phyloP scores from a whole-genome alignment of 116 monocot genomes.

The Iris pallida region DNA sequence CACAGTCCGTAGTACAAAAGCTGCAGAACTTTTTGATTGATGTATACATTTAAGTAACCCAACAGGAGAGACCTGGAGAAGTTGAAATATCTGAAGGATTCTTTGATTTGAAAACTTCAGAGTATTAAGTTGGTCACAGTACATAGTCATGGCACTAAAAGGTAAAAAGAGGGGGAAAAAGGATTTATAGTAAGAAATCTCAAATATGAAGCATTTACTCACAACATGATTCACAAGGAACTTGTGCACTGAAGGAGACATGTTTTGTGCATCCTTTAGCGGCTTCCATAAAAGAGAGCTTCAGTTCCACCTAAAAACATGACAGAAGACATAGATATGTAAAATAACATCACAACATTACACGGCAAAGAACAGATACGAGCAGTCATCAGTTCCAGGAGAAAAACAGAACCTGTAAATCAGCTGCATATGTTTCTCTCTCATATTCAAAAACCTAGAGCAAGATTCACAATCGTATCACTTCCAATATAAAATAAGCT shows the following conservation, averaged over 20 bases:
- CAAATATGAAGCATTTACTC: constrained; percentile 25
- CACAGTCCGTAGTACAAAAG: too few species aligned
- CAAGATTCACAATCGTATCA: constrained; percentile 11
- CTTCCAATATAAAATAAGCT: constrained; percentile 4
- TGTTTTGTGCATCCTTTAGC: constrained; percentile 71
- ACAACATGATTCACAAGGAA: constrained; percentile 83
- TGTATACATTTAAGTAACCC: too few species aligned
- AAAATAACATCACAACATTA: background rate
- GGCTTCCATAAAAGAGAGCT: constrained; percentile 86
- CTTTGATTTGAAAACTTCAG: too few species aligned
- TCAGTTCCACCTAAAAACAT: constrained; percentile 59
- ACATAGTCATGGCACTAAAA: too few species aligned
- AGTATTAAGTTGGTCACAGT: too few species aligned
- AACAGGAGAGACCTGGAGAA: too few species aligned
- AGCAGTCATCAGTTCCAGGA: background rate
- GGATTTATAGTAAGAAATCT: background rate
- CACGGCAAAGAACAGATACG: background rate
- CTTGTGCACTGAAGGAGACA: constrained; percentile 58
- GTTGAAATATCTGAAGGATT: too few species aligned
- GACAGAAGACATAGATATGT: background rate
- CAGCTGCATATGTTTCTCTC: constrained; percentile 55
- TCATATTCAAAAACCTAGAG: constrained; percentile 84
- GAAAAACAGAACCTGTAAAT: constrained; percentile 15
- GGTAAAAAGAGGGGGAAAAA: too few species aligned
- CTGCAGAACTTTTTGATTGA: too few species aligned